Base-by-base conservation (phyloP, 176 grass and related monocot species). In the Elymus sibiricus region DNA sequence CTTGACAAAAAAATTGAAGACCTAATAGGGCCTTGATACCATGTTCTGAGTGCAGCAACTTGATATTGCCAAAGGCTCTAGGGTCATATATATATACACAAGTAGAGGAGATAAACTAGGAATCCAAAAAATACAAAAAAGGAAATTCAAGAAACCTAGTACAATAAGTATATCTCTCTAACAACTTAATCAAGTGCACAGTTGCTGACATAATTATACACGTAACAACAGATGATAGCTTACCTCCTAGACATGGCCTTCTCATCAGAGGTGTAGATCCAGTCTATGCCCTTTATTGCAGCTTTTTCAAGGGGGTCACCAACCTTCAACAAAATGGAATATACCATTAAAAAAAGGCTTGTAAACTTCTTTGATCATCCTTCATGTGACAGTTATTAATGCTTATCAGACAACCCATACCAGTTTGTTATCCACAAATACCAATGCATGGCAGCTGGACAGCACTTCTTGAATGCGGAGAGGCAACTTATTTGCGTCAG, bases 281-380 rank as follows among this genome's bases (percentile, higher is more conserved):
- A 99, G 87, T 96, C 94, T 89, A 99, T 96, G 81, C 97, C 97
- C 83, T 96, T 99, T 40, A 96, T 88, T 78, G 94, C 97, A 88
- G 97, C 97, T 80, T 93, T 99, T 87, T 99, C 97, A 59, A 99
- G 97, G 88, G 97, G 97, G 88, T 99, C 97, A 71, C 97, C 97
- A 78, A 99, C 97, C 97, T 99, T 82, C 31, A 84, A 85, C 69
- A 86, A 79, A 34, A 81, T 72, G 43, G 66, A 93, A 79, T 37
- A 77, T 81, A 81, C 11, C 28, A 84, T 84, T 80, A 89, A 39
- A 70, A 70, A 39, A 78, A 61, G 63, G 32, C 29, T 56, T 29
- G 14, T 22, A 82, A 44, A 7, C 83, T 82, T 76, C 32, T n/a
- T 84, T n/a, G 2, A 72, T 81, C 43, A 76, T 77, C 34, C 4